Evolutionary conservation across 257 asterid genomes (phyloP).

Genomic region (Henckelia pumila): DNA sequence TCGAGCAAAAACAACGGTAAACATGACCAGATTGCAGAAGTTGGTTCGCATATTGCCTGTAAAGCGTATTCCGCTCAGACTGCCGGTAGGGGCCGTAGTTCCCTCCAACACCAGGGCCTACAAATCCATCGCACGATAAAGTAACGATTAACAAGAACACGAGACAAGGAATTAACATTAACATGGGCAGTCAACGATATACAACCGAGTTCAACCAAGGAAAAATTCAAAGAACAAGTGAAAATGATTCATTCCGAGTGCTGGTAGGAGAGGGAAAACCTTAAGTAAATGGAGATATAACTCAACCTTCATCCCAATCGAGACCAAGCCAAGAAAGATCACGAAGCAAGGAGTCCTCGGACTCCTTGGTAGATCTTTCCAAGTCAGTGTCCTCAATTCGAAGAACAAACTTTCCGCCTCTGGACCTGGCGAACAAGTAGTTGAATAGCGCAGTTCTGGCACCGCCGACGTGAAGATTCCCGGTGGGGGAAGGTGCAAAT

Average conservation of each 20-base stretch:
- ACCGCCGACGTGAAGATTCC: conserved; percentile 96
- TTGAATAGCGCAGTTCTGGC: conserved; percentile 97
- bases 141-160: neutral
- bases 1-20: conserved; percentile 91
- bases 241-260: neutral
- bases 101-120: conserved; percentile 92
- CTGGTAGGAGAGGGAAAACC: neutral
- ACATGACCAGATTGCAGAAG: conserved; percentile 78
- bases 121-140: conserved; percentile 21
- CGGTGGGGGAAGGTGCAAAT: conserved; percentile 98
- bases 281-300: neutral
- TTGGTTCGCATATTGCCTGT: conserved; percentile 73
- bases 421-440: conserved; percentile 84
- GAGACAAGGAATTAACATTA: conserved; percentile 1
- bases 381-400: conserved; percentile 95
- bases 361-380: conserved; percentile 92
- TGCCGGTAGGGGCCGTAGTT: conserved; percentile 87
- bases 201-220: conserved; percentile 2
- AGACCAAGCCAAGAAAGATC: conserved; percentile 98
- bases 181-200: neutral
- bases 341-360: conserved; percentile 84
- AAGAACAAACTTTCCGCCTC: conserved; percentile 81
- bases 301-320: conserved; percentile 86
- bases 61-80: conserved; percentile 87
- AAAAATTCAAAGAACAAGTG: neutral